Conservation (phyloP, 2,329 filamentous ascomycete genomes). For the Aspergillus pseudonomiae region DNA sequence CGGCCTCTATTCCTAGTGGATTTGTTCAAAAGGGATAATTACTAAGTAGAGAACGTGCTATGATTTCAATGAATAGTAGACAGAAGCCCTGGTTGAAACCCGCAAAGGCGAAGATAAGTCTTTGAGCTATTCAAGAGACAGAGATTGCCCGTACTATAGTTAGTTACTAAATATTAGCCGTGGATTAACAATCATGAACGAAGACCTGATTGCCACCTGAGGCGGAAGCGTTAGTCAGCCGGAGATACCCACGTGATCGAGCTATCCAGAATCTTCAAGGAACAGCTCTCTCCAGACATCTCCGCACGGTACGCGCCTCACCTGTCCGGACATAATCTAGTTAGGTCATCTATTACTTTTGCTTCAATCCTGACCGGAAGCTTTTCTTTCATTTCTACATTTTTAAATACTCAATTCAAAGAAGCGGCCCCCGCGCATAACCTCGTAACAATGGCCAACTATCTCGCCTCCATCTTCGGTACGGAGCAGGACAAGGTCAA, state of each 20-base stretch:
- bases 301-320: slow-evolving; percentile 6
- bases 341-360: not conserved
- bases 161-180: not conserved
- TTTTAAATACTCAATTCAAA: not conserved
- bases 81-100: too few species aligned
- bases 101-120: not conserved
- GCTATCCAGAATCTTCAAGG: slow-evolving; percentile 42
- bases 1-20: too few species aligned
- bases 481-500: slow-evolving; percentile 99
- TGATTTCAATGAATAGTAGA: too few species aligned
- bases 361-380: not conserved
- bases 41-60: too few species aligned
- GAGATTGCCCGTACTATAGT: not conserved
- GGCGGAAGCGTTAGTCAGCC: slow-evolving; percentile 32
- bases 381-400: too few species aligned
- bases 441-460: slow-evolving; percentile 79
- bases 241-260: slow-evolving; percentile 22
- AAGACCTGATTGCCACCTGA: slow-evolving; percentile 15
- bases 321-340: not conserved
- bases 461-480: slow-evolving; percentile 98
- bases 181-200: not conserved
- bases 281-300: slow-evolving; percentile 17
- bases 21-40: too few species aligned
- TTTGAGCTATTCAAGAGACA: not conserved
- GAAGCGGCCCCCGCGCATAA: not conserved